A percentile compares a stretch with the other conserved stretches of the same genome.
Conservation (phyloP, 768 basidiomycete species). For the Termitomyces sp. region DNA sequence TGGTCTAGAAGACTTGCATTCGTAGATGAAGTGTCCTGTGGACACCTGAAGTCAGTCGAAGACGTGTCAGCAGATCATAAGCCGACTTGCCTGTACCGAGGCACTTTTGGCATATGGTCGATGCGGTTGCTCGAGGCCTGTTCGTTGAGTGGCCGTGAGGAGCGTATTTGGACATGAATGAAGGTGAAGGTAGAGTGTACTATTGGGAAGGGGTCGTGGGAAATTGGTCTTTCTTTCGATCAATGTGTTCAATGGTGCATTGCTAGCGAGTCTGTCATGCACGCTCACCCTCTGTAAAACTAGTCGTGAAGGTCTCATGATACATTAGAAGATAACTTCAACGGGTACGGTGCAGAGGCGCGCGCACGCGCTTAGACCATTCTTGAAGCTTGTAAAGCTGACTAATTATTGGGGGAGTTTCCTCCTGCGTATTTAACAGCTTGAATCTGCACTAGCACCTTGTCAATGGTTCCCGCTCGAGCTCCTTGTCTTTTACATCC, state of each 20-base stretch:
- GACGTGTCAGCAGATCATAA: background rate
- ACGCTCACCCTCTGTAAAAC: background rate
- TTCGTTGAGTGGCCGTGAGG: constrained; percentile 62
- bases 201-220: background rate
- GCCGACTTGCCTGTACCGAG: constrained; percentile 50
- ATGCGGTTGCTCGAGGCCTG: constrained; percentile 56
- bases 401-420: background rate
- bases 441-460: background rate
- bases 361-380: background rate
- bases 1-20: constrained; percentile 78
- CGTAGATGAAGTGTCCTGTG: constrained; percentile 84
- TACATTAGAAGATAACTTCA: background rate
- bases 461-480: background rate
- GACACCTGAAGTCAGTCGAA: background rate
- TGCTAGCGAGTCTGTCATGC: background rate
- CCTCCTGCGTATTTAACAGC: background rate
- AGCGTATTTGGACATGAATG: constrained; percentile 72
- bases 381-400: background rate
- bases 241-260: background rate
- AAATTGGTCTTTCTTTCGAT: background rate
- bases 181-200: background rate
- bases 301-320: background rate
- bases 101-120: constrained; percentile 82
- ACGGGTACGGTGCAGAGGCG: background rate
- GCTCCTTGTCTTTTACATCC: background rate